Evolutionary conservation across 2,329 filamentous ascomycete species (phyloP).

Genomic region (Helicocarpus griseus): DNA sequence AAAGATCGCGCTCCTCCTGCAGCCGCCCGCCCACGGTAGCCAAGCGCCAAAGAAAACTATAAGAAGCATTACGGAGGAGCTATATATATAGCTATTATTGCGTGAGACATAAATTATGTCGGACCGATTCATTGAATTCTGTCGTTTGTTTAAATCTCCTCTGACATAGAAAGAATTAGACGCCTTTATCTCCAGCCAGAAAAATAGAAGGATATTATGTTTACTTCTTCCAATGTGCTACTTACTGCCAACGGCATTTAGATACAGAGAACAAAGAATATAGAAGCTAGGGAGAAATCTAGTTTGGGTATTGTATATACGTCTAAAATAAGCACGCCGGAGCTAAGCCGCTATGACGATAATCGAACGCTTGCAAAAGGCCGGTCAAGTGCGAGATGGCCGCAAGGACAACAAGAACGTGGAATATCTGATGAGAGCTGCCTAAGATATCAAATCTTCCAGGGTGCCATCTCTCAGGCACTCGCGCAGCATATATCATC

Average conservation of each 20-base stretch:
- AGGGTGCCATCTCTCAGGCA: constrained; percentile 72
- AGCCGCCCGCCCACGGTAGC: not conserved
- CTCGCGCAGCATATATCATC: constrained; percentile 69
- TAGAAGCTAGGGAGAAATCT: not conserved
- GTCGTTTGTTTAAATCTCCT: not conserved
- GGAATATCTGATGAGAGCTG: constrained; percentile 92
- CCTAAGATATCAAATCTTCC: constrained; percentile 84
- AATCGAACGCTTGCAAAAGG: constrained; percentile 75
- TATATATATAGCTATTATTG: no score
- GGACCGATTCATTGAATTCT: not conserved
- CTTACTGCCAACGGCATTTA: no score
- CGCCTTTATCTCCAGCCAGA: no score
- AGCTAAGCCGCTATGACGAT: constrained; percentile 57
- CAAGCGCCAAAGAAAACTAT: not conserved
- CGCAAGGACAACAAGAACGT: constrained; percentile 76
- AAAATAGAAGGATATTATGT: no score
- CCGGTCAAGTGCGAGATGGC: constrained; percentile 73
- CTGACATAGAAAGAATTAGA: not conserved
- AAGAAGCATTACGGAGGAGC: not conserved
- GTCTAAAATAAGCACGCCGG: constrained; percentile 35
- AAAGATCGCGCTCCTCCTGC: not conserved
- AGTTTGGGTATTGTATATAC: not conserved
- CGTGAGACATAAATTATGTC: no score
- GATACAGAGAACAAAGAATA: not conserved
- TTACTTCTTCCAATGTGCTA: no score